Evolutionary conservation across 139 green algal genomes (phyloP), one percentile per base, ranked within the genome.

Genomic region (Micractinium conductrix): DNA sequence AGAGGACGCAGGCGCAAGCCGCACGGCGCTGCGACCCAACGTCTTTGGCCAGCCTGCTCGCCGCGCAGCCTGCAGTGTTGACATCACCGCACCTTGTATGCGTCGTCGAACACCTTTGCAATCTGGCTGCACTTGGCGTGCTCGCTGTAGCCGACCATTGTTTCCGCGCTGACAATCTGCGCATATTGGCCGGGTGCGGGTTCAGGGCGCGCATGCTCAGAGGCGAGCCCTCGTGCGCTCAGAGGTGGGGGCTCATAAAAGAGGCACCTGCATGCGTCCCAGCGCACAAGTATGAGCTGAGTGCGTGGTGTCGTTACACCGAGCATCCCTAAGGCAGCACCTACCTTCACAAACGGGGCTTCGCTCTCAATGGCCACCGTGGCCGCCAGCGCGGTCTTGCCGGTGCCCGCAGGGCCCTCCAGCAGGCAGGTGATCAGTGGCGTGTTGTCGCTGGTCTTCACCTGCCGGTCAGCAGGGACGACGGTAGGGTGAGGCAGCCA

Each of bases 361-460:
- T 91, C 88, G 65, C 89, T 95, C 60, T 97, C 92, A 7, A 98
- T 92, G 4, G 94, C 96, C 19, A 97, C 67, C 2, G 93, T 95
- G 43, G 97, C 94, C 21, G 97, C 97, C 35, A 99, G 92, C 5
- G 97, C 97, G 12, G 95, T 98, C 88, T 99, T 99, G 79, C 97
- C 97, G 33, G 89, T 93, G 53, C 97, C 97, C 1, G 81, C 33
- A 0, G 92, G 88, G 0, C 97, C 97, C 81, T 99, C 96, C 38
- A 99, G 90, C 45, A 99, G 81, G 53, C 91, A 94, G 8, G 93
- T 95, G 24, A 99, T 70, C 84, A 99, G 83, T 16, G 96, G 95
- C 22, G 95, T 99, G 82, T 96, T 94, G 8, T 94, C 94, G 85
- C 92, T 96, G 55, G 84, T 86, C 33, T 88, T 50, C 5, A 97